Conservation (phyloP, 2,329 filamentous ascomycete genomes). For the Fusarium proliferatum region DNA sequence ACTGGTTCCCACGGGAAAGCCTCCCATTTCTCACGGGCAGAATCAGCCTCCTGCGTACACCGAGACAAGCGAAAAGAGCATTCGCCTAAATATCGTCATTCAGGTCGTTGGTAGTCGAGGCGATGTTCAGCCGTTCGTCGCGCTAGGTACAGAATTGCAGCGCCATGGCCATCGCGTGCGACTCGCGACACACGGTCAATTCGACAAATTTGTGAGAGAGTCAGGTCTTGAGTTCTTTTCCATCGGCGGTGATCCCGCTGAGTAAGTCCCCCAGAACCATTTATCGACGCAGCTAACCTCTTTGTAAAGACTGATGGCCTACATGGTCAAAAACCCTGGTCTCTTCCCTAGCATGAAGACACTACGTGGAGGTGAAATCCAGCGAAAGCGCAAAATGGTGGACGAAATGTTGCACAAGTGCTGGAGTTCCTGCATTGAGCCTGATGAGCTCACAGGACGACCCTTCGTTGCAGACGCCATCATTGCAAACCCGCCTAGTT, state of each 20-base stretch:
- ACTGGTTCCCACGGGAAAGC: background rate
- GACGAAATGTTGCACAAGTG: slow-evolving; percentile 46
- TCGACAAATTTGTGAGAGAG: background rate
- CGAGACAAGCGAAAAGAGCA: background rate
- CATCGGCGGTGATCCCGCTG: slow-evolving; percentile 13
- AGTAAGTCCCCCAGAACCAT: background rate
- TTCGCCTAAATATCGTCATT: slow-evolving; percentile 24
- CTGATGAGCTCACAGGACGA: background rate
- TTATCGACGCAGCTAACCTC: background rate
- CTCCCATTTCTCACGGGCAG: background rate
- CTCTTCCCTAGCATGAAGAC: slow-evolving; percentile 45
- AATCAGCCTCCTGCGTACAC: background rate
- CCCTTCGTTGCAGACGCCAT: slow-evolving; percentile 63
- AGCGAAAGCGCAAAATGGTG: slow-evolving; percentile 44
- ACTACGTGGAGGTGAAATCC: slow-evolving; percentile 44
- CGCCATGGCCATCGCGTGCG: slow-evolving; percentile 28
- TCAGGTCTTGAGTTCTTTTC: slow-evolving; percentile 21
- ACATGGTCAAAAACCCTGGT: slow-evolving; percentile 48
- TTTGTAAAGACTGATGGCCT: slow-evolving; percentile 16
- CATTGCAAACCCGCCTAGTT: slow-evolving; percentile 63
- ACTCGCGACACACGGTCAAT: slow-evolving; percentile 23
- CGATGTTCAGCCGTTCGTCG: slow-evolving; percentile 29
- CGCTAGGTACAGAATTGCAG: slow-evolving; percentile 9
- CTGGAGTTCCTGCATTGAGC: slow-evolving; percentile 44
- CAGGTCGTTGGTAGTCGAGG: slow-evolving; percentile 29